Base-by-base conservation (phyloP, 106 monocot genomes). In the Agapanthus africanus region DNA sequence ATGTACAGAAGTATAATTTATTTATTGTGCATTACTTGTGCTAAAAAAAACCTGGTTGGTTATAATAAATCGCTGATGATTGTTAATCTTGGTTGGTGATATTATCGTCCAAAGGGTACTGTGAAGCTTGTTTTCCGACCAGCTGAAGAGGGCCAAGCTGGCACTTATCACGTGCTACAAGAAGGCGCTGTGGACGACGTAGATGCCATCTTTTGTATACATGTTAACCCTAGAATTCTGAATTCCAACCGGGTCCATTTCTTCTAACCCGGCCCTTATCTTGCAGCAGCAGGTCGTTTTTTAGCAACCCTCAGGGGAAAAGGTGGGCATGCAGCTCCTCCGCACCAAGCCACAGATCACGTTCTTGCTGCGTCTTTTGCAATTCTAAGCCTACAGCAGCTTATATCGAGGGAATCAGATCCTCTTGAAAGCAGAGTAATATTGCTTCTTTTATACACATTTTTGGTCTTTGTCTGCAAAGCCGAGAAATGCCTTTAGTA, bases 41-140 rank as follows among this genome's bases (percentile, higher is more conserved):
- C n/a, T n/a, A n/a, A n/a, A n/a, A n/a, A n/a, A n/a, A n/a, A n/a
- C n/a, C n/a, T n/a, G n/a, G n/a, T n/a, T n/a, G n/a, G n/a, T n/a
- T n/a, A n/a, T n/a, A n/a, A n/a, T n/a, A n/a, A n/a, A n/a, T n/a
- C n/a, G n/a, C n/a, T n/a, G n/a, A n/a, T n/a, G n/a, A n/a, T n/a
- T n/a, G n/a, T n/a, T n/a, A n/a, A n/a, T n/a, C n/a, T n/a, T n/a
- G n/a, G n/a, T n/a, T n/a, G n/a, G n/a, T n/a, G n/a, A 27, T 37
- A 25, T 52, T 71, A 47, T 15, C 21, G 16, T 54, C 67, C 0
- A 70, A 28, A 82, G 82, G 90, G 85, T 7, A 78, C 77, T 34
- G 83, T 90, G 51, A 85, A 77, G 73, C 90, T 90, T 65, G 44
- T 90, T 7, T 90, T 90, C 74, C 90, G 85, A 52, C 90, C 82